Conservation (phyloP, 371 early-diverging fungal species). For the Apophysomyces ossiformis region DNA sequence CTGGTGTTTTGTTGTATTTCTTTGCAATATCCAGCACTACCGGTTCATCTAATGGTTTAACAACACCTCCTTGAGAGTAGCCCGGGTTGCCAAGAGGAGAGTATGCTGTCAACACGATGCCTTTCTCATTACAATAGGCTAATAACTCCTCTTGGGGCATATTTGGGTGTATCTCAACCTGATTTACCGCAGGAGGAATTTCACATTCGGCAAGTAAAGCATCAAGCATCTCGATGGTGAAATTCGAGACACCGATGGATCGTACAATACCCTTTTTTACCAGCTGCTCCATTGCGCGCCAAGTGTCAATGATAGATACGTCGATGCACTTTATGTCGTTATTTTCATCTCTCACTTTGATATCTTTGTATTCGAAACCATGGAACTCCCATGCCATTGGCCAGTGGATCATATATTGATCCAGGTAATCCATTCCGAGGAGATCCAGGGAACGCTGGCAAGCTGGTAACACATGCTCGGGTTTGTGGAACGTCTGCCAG, state of each 20-base stretch:
- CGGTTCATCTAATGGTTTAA: slow-evolving; percentile 32
- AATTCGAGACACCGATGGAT: slow-evolving; percentile 73
- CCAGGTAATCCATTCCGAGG: slow-evolving; percentile 83
- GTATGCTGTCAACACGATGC: slow-evolving; percentile 50
- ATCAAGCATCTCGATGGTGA: slow-evolving; percentile 68
- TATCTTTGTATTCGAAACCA: slow-evolving; percentile 33
- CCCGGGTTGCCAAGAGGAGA: slow-evolving; percentile 50
- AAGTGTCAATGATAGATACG: slow-evolving; percentile 65
- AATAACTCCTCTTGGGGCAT: slow-evolving; percentile 51
- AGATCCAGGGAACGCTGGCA: slow-evolving; percentile 66
- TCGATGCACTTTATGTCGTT: slow-evolving; percentile 38
- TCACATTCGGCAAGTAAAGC: slow-evolving; percentile 68
- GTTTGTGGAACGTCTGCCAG: slow-evolving; percentile 77
- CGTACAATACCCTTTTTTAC: slow-evolving; percentile 60
- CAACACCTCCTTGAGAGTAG: slow-evolving; percentile 27
- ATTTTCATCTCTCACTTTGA: slow-evolving; percentile 26
- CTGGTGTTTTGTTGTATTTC: slow-evolving; percentile 70
- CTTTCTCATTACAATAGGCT: slow-evolving; percentile 40
- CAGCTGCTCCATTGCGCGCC: slow-evolving; percentile 80
- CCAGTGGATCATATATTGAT: slow-evolving; percentile 84
- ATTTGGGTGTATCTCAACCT: slow-evolving; percentile 69
- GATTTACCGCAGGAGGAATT: slow-evolving; percentile 84
- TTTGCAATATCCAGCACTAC: slow-evolving; percentile 60
- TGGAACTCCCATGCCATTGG: slow-evolving; percentile 42
- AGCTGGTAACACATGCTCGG: slow-evolving; percentile 54